Evolutionary conservation across 2,329 filamentous ascomycete genomes (phyloP).

Genomic region (Xylariales sp.): DNA sequence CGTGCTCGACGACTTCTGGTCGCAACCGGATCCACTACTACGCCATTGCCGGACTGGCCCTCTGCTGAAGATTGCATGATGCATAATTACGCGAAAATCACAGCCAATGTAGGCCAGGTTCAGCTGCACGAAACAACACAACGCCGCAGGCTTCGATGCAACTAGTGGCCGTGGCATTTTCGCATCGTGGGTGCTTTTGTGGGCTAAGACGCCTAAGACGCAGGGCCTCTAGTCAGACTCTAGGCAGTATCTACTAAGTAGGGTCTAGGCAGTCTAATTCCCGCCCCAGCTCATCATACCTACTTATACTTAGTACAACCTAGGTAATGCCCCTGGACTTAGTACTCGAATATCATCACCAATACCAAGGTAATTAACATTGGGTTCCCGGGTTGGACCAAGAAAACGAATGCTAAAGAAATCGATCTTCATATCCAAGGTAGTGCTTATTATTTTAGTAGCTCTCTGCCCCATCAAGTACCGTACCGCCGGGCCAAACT

Average conservation of each 20-base stretch:
- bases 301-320: background rate
- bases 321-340: background rate
- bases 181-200: slow-evolving; percentile 18
- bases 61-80: slow-evolving; percentile 8
- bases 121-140: slow-evolving; percentile 4
- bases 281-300: background rate
- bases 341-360: background rate
- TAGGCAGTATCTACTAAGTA: too few relatives aligned
- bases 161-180: slow-evolving; percentile 6
- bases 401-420: slow-evolving; percentile 10
- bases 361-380: background rate
- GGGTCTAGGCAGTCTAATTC: background rate
- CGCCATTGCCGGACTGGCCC: background rate
- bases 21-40: slow-evolving; percentile 21
- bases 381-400: background rate
- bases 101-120: slow-evolving; percentile 11
- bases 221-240: background rate
- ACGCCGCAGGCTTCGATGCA: slow-evolving; percentile 12
- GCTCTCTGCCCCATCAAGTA: slow-evolving; percentile 18
- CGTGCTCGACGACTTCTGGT: slow-evolving; percentile 14
- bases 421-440: slow-evolving; percentile 12
- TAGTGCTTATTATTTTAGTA: slow-evolving; percentile 23
- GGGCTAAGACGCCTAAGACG: slow-evolving; percentile 3
- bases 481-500: slow-evolving; percentile 18
- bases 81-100: slow-evolving; percentile 8